phyloP scores from a whole-genome alignment of 441 rosid genomes.

The Pelargonium myrrhifolium region DNA sequence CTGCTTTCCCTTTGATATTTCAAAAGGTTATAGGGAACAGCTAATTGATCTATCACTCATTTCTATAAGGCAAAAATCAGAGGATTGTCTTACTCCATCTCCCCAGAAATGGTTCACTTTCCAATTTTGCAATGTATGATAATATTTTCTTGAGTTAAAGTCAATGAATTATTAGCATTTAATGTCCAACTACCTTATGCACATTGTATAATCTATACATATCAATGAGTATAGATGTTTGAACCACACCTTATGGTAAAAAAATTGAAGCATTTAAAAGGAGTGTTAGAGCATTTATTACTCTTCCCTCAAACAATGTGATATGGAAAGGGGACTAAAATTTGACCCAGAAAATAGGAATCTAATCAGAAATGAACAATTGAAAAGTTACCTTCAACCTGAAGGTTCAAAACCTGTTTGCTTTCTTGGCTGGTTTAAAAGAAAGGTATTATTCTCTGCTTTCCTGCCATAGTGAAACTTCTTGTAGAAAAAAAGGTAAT shows the following conservation, averaged over 20 bases:
- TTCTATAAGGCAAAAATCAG: no score
- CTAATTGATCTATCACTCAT: background rate
- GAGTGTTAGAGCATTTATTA: no score
- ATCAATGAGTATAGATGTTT: no score
- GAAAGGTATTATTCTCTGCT: background rate
- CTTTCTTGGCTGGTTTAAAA: background rate
- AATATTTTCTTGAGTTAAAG: no score
- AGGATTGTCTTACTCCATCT: background rate
- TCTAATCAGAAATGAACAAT: background rate
- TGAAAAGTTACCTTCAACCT: background rate
- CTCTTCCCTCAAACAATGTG: background rate
- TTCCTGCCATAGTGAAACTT: background rate
- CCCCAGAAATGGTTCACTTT: background rate
- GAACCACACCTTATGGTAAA: no score
- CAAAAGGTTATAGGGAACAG: background rate
- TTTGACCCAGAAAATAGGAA: background rate
- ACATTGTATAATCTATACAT: no score
- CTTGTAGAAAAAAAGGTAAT: background rate
- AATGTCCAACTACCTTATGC: no score
- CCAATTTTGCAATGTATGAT: no score
- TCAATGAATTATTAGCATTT: no score
- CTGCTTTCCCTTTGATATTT: background rate
- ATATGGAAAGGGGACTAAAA: background rate
- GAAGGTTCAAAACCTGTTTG: background rate
- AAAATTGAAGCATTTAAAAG: background rate